Evolutionary conservation across 2,329 filamentous ascomycete species (phyloP), one percentile per base, ranked within the genome.

Genomic region (Neocatenulostroma microsporum): DNA sequence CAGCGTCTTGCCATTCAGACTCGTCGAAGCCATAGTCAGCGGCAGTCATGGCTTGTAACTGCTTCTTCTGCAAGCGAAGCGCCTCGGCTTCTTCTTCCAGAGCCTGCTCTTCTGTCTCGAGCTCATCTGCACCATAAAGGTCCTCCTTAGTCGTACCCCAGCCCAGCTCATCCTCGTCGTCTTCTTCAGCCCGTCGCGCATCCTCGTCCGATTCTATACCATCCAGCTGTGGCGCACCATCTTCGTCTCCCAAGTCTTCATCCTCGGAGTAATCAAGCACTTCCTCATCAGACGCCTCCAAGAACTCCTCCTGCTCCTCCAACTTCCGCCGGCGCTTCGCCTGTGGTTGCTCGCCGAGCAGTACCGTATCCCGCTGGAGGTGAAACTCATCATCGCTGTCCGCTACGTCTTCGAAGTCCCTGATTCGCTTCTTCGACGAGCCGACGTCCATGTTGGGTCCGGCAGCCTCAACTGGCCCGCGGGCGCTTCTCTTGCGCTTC

Each of bases 311-410:
- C 43, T 91, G 76, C 54, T 89, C 81, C 39, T 78, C 70, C 40
- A 73, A 63, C 50, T 78, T 82, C 51, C 81, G 78, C 54, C 80
- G 72, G 47, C 84, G 78, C 67, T 95, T 95, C 20, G 79, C 78
- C 25, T 77, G 74, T 11, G 82, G 84, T 21, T 73, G 82, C 48
- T 94, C 86, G 20, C 94, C 85, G 24, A 98, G 72, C 54, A 89
- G 63, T 45, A 98, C 79, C 56, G 84, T 82, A 62, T 98, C 91
- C 47, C 83, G 77, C 46, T 88, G 82, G 41, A 88, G 70, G 54
- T 89, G 85, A 60, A 94, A 94, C 58, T 94, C 86, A 61, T 98
- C 91, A 60, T 94, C 86, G 1, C 87, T 93, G 59, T 95, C 82
- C 47, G 88, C 85, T 50, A 98, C 81, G 62, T 94, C 86, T 61